Percentiles rank a stretch among this genome's conserved stretches.
These are phyloP conservation scores for Atkinsonella texensis DNA, from an alignment of 2,329 filamentous ascomycete species.

Conservation along the genomic window DNA sequence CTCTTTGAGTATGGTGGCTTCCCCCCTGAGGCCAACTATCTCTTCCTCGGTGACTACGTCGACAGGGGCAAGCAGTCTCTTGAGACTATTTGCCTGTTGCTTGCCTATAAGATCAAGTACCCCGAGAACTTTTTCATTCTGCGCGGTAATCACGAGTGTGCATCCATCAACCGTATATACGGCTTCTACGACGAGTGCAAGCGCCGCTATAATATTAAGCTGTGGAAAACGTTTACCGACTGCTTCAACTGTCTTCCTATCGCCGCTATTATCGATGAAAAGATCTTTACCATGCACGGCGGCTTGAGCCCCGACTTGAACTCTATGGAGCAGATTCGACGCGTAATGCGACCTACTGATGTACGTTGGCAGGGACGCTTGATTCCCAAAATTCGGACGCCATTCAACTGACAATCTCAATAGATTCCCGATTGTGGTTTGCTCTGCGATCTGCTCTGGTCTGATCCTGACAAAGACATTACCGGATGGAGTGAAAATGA, in stretches of 20 bases:
- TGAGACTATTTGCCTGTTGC: conserved; percentile 91
- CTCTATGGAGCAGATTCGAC: conserved; percentile 99
- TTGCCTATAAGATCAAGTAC: conserved; percentile 99
- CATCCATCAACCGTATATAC: conserved; percentile 97
- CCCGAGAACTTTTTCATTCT: conserved; percentile 99
- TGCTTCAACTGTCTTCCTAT: conserved; percentile 99
- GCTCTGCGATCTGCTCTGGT: conserved; percentile 96
- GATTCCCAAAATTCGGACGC: neutral
- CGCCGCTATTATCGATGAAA: conserved; percentile 97
- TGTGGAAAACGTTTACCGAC: conserved; percentile 99
- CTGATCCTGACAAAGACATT: conserved; percentile 97
- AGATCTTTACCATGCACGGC: conserved; percentile 99
- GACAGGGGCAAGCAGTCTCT: conserved; percentile 98
- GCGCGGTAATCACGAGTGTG: conserved; percentile 97
- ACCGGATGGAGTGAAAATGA: conserved; percentile 99
- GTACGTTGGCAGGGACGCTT: conserved; percentile 45
- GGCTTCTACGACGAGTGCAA: conserved; percentile 99
- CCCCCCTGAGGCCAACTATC: conserved; percentile 96
- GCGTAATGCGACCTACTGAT: conserved; percentile 97
- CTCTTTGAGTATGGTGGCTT: conserved; percentile 98
- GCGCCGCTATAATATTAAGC: conserved; percentile 96
- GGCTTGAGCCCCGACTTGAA: conserved; percentile 94
- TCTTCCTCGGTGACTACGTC: conserved; percentile 98
- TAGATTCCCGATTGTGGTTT: conserved; percentile 97
- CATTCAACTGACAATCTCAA: conserved; percentile 9